A percentile compares a stretch with the other conserved stretches of the same genome.
phyloP scores from a whole-genome alignment of 1,284 basidiomycete species.

The Tremellales sp. region DNA sequence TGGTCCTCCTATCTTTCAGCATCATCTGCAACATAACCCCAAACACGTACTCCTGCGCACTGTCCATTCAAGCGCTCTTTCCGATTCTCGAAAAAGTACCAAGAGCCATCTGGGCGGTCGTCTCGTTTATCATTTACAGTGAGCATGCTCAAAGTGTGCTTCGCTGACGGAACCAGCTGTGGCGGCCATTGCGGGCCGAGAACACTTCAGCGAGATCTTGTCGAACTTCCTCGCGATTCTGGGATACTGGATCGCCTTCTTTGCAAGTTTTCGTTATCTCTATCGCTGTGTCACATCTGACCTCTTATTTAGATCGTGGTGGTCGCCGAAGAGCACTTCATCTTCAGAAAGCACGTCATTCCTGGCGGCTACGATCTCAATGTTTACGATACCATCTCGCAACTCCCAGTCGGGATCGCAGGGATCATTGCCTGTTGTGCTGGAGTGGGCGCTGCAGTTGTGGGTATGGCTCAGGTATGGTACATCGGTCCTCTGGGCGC shows the following conservation, averaged over 20 bases:
- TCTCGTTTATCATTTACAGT: conserved; percentile 56
- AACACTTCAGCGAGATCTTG: conserved; percentile 60
- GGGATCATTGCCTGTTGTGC: conserved; percentile 55
- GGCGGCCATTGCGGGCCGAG: conserved; percentile 60
- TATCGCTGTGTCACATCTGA: background rate
- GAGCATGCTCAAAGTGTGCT: conserved; percentile 1
- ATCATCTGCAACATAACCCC: conserved; percentile 60
- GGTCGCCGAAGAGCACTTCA: conserved; percentile 57
- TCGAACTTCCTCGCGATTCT: conserved; percentile 55
- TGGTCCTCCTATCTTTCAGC: conserved; percentile 59
- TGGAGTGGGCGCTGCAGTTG: conserved; percentile 52
- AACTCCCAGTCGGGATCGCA: conserved; percentile 58
- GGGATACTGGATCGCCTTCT: conserved; percentile 64
- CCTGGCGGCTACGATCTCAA: conserved; percentile 55
- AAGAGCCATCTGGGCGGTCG: conserved; percentile 59
- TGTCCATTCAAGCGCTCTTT: conserved; percentile 58
- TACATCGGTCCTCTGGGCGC: conserved; percentile 56
- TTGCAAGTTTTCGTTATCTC: conserved; percentile 29
- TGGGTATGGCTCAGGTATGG: conserved; percentile 46
- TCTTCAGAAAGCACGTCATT: conserved; percentile 54
- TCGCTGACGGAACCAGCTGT: conserved; percentile 42
- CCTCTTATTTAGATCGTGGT: conserved; percentile 51
- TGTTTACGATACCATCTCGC: conserved; percentile 55
- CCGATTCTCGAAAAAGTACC: conserved; percentile 58
- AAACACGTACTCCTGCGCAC: conserved; percentile 58